phyloP scores from a whole-genome alignment of 495 filamentous ascomycete genomes.

The Tuber borchii region DNA sequence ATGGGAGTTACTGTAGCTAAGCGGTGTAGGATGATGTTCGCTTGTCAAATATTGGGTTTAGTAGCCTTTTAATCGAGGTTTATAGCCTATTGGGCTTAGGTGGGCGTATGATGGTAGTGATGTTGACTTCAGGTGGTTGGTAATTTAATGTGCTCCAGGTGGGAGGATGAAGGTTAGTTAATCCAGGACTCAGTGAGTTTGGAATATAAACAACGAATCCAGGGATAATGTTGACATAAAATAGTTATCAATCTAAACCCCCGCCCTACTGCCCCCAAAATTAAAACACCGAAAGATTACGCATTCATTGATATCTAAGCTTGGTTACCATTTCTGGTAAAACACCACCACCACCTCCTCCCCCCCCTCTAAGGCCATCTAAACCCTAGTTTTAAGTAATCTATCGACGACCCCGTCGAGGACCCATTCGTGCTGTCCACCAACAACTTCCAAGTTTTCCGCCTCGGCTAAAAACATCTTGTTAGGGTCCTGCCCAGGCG shows the following conservation, averaged over 20 bases:
- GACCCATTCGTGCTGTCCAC: constrained; percentile 70
- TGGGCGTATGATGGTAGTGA: too few species aligned
- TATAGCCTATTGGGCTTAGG: background rate
- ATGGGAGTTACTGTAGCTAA: too few species aligned
- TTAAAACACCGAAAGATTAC: background rate
- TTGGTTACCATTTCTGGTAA: background rate
- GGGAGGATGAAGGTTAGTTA: background rate
- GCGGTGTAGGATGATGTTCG: background rate
- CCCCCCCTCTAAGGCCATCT: background rate
- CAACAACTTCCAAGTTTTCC: constrained; percentile 90
- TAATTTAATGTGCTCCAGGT: background rate
- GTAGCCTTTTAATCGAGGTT: too few species aligned
- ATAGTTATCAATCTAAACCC: background rate
- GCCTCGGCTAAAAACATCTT: constrained; percentile 87
- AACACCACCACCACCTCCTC: background rate
- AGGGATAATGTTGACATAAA: background rate
- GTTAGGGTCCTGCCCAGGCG: constrained; percentile 88
- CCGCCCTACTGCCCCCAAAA: background rate
- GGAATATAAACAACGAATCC: background rate
- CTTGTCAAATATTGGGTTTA: background rate
- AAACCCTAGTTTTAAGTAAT: constrained; percentile 49
- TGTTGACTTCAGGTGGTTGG: background rate
- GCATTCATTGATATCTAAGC: background rate
- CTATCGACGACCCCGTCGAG: constrained; percentile 79
- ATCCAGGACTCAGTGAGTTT: background rate